These are phyloP conservation scores for Kuraishia capsulata DNA, from an alignment of 805 yeast genomes.

Conservation along the genomic window DNA sequence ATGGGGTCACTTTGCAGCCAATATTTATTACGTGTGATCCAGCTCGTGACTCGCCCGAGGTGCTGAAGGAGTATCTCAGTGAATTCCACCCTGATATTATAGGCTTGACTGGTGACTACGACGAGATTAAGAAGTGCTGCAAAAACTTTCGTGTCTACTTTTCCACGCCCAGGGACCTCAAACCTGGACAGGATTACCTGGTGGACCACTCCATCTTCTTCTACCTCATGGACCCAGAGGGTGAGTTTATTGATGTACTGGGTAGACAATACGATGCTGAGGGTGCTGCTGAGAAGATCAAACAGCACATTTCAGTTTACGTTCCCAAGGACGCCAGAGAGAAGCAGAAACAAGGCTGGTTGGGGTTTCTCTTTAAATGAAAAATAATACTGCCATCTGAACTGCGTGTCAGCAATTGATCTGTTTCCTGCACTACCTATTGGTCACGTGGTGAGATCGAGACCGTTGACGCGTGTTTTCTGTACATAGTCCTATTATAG, in stretches of 20 bases:
- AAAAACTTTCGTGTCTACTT: constrained; percentile 90
- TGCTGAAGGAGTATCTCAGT: constrained; percentile 67
- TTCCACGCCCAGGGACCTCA: constrained; percentile 91
- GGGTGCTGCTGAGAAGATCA: constrained; percentile 70
- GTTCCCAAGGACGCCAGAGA: constrained; percentile 66
- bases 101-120: constrained; percentile 89
- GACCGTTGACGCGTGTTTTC: too few species aligned
- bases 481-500: too few species aligned
- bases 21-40: constrained; percentile 96
- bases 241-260: constrained; percentile 86
- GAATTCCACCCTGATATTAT: constrained; percentile 88
- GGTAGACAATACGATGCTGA: constrained; percentile 84
- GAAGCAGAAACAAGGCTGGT: constrained; percentile 49
- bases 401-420: background rate
- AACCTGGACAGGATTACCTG: constrained; percentile 92
- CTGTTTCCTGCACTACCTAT: too few species aligned
- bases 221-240: constrained; percentile 98
- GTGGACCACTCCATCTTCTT: constrained; percentile 98
- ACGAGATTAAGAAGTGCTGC: constrained; percentile 75
- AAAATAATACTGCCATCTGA: background rate
- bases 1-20: constrained; percentile 64
- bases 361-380: constrained; percentile 46
- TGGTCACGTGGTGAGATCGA: too few species aligned
- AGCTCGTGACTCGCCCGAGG: constrained; percentile 84
- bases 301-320: constrained; percentile 66